Conservation (phyloP, 1,139 yeast genomes). For the Debaryomyces sp. region DNA sequence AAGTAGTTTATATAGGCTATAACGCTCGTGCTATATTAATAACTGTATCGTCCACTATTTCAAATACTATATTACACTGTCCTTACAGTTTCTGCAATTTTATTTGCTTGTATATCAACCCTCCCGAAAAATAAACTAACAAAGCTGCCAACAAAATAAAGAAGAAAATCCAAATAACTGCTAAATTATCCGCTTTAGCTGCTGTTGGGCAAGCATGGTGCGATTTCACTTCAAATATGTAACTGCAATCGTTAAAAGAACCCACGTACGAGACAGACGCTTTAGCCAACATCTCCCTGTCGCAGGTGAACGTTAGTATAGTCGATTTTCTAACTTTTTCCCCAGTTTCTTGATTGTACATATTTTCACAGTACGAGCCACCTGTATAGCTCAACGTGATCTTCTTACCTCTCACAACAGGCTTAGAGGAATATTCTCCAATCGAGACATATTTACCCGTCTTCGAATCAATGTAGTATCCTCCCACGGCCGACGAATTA, state of each 20-base stretch:
- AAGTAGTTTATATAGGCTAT: neutral
- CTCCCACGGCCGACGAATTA: conserved; percentile 63
- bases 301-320: conserved; percentile 75
- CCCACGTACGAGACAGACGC: conserved; percentile 77
- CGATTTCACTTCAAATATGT: conserved; percentile 82
- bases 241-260: conserved; percentile 73
- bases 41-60: neutral
- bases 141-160: conserved; percentile 56
- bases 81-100: conserved; percentile 6
- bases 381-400: conserved; percentile 68
- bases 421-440: conserved; percentile 63
- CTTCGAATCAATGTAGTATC: conserved; percentile 58
- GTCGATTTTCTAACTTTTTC: conserved; percentile 60
- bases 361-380: conserved; percentile 66
- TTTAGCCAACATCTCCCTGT: conserved; percentile 66
- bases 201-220: conserved; percentile 89
- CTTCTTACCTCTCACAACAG: conserved; percentile 71
- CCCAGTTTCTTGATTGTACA: conserved; percentile 35
- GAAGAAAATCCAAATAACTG: conserved; percentile 62
- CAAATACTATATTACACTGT: neutral
- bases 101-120: conserved; percentile 45
- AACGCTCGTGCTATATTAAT: neutral
- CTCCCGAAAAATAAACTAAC: conserved; percentile 58
- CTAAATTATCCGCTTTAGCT: conserved; percentile 56
- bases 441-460: conserved; percentile 60